phyloP scores from a whole-genome alignment of 495 filamentous ascomycete genomes.

The Filosporella fistucella region DNA sequence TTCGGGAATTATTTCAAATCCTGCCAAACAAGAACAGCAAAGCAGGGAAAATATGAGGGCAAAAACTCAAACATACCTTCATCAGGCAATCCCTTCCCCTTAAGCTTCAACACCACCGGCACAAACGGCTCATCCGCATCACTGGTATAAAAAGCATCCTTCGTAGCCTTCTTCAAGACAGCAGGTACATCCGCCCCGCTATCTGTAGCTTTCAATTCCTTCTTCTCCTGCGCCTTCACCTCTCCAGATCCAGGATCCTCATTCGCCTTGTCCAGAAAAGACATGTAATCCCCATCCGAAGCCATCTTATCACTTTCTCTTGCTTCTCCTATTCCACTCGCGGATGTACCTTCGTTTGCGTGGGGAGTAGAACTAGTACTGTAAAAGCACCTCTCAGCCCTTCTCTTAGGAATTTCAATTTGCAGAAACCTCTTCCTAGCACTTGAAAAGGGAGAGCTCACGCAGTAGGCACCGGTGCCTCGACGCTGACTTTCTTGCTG shows the following conservation, averaged over 20 bases:
- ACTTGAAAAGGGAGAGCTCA: conserved; percentile 7
- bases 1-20: no score
- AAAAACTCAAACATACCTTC: conserved; percentile 42
- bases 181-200: conserved; percentile 48
- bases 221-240: conserved; percentile 23
- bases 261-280: conserved; percentile 84
- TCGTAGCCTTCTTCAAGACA: conserved; percentile 41
- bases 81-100: conserved; percentile 52
- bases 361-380: background rate
- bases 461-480: conserved; percentile 11
- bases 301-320: conserved; percentile 47
- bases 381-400: conserved; percentile 3
- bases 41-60: background rate
- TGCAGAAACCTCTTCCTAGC: background rate
- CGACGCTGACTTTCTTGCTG: background rate
- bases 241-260: conserved; percentile 49
- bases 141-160: conserved; percentile 65
- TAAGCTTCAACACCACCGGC: conserved; percentile 62
- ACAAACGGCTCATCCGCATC: conserved; percentile 85
- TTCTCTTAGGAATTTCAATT: background rate
- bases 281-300: conserved; percentile 74
- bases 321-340: background rate
- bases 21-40: background rate
- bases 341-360: background rate
- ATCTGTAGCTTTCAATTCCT: conserved; percentile 47